Conservation (phyloP, 73 alveolate species). For the Stentor coeruleus region DNA sequence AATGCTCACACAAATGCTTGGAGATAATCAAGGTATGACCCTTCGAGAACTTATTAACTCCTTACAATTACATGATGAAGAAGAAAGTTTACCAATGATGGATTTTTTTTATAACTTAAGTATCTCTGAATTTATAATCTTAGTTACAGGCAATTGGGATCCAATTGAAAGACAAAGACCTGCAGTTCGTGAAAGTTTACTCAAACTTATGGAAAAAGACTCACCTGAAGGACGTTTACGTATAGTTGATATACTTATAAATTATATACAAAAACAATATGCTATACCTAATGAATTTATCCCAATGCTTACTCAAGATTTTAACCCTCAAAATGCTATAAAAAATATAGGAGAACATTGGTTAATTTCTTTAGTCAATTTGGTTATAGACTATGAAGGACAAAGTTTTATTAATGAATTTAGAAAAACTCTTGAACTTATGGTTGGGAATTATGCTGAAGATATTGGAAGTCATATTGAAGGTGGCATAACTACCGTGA, state of each 20-base stretch:
- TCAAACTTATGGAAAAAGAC: constrained; percentile 1
- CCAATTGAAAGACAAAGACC: neutral
- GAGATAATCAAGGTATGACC: neutral
- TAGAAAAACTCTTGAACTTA: neutral
- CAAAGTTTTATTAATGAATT: neutral
- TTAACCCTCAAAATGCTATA: neutral
- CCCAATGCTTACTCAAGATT: neutral
- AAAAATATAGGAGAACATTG: neutral
- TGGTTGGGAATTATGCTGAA: neutral
- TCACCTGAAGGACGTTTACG: neutral
- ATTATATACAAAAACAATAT: neutral
- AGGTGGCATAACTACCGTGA: constrained; percentile 17
- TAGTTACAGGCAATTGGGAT: constrained; percentile 23
- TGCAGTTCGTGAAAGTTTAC: neutral
- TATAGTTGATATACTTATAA: neutral
- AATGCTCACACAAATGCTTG: neutral
- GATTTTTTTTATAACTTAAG: neutral
- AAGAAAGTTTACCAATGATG: constrained; percentile 22
- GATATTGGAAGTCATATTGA: neutral
- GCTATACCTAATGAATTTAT: neutral
- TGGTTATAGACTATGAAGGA: neutral
- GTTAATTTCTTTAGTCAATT: neutral
- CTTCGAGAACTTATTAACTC: constrained; percentile 17
- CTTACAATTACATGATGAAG: neutral
- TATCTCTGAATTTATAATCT: neutral